phyloP scores from a whole-genome alignment of 1,284 basidiomycete genomes.

The Phellinidium pouzarii region DNA sequence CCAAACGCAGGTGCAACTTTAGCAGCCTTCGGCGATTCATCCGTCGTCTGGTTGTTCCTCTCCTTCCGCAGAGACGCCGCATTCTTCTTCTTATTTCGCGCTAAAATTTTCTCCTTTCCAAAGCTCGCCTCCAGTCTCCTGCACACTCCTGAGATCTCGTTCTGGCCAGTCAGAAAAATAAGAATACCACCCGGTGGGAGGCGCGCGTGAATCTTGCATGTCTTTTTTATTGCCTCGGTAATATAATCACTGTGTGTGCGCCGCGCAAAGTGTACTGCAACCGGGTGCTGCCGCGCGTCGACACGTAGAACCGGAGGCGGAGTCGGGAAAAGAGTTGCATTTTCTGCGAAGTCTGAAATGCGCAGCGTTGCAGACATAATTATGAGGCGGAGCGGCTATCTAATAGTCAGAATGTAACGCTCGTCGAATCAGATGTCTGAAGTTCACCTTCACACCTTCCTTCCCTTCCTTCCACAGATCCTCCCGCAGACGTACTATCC shows the following conservation, averaged over 20 bases:
- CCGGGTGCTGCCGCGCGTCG: slow-evolving; percentile 88
- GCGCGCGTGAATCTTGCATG: slow-evolving; percentile 71
- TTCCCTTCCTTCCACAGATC: slow-evolving; percentile 78
- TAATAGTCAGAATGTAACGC: no score
- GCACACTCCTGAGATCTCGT: slow-evolving; percentile 64
- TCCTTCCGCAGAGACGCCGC: slow-evolving; percentile 23
- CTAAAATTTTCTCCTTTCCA: slow-evolving; percentile 57
- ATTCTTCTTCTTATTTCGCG: slow-evolving; percentile 38
- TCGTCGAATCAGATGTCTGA: no score
- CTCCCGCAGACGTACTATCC: slow-evolving; percentile 85
- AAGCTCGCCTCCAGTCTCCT: slow-evolving; percentile 75
- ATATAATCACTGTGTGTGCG: slow-evolving; percentile 87
- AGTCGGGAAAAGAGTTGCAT: slow-evolving; percentile 72
- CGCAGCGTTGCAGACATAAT: slow-evolving; percentile 99
- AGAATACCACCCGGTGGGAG: slow-evolving; percentile 68
- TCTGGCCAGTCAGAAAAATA: slow-evolving; percentile 75
- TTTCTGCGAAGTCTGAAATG: slow-evolving; percentile 89
- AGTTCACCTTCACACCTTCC: slow-evolving; percentile 60
- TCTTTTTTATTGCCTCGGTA: slow-evolving; percentile 85
- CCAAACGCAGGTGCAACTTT: slow-evolving; percentile 44
- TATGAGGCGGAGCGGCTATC: slow-evolving; percentile 80
- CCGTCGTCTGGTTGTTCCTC: slow-evolving; percentile 21
- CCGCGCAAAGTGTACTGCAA: slow-evolving; percentile 91
- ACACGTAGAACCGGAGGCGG: slow-evolving; percentile 91
- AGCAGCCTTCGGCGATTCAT: slow-evolving; percentile 14